Evolutionary conservation across 768 basidiomycete genomes (phyloP), one percentile per base, ranked within the genome.

Genomic region (Lyophyllum atratum): DNA sequence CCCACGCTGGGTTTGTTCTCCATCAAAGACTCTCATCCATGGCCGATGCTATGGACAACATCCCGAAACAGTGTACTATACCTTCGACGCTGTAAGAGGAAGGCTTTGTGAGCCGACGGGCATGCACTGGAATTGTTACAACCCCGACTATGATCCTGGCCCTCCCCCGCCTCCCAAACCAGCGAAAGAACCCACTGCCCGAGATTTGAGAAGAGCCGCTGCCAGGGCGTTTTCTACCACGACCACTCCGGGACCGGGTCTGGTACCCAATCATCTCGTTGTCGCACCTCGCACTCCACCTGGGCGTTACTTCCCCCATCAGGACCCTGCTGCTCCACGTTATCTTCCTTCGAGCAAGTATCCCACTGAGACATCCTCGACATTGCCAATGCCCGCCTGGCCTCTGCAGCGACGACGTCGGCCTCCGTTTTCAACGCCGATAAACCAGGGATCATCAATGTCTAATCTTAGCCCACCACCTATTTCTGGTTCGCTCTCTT

Each of bases 131-230:
- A 64, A 67, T 25, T 73, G 85, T 3, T 66, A 71, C 54, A 91
- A 90, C 62, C 87, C 90, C 1, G 66, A 77, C 48, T 91, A 91
- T 67, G 87, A 91, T 69, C 85, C 88, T 33, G 89, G 88, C 1
- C 87, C 86, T 8, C 83, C 79, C 0, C 85, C 87, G 1, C 81
- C 81, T 22, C 82, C 81, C 21, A 76, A 66, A 43, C 55, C 64
- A 24, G 62, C 63, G 29, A 71, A 73, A 52, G 61, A 63, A 43
- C 64, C 54, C 31, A 64, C 48, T 26, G 54, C 48, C 29, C 52
- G 51, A 55, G 50, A 51, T 28, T 11, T 59, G 10, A 43, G 43
- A 50, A 58, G 47, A 34, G 53, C 54, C 19, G 48, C 39, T 33
- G 28, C 46, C 21, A 49, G 45, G 24, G 37, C 46, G 37, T 21